Evolutionary conservation across 176 grass and related monocot genomes (phyloP), one percentile per base, ranked within the genome.

Genomic region (Musa troglodytarum): DNA sequence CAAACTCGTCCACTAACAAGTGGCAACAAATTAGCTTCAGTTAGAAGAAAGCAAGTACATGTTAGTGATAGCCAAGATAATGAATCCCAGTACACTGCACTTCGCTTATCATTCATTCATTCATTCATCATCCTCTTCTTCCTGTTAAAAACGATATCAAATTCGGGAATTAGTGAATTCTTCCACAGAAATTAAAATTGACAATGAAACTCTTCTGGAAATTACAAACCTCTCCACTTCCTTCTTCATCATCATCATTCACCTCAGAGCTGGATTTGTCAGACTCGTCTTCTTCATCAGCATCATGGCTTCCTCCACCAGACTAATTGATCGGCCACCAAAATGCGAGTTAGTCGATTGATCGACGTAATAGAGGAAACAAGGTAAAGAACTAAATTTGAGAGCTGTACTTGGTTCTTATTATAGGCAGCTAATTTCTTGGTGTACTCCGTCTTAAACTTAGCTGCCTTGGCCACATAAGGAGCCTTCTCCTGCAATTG

Each of bases 231-330:
- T 92, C 94, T 1, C 91, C 94, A 5, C 91, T 92, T 64, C 67
- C 77, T 49, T 87, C 94, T 52, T 91, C 94, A 1, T 97, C 92
- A 1, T 96, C 93, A 1, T 96, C 92, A 54, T 92, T 87, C 1
- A 96, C 77, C 81, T 96, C 92, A 0, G 92, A 96, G 74, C 92
- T 92, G 12, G 92, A 96, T 81, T 96, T 96, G 85, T 96, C 92
- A 10, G 92, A 96, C 19, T 96, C 92, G 52, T 93, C 94, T 1
- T 93, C 90, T 0, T 90, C 94, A 0, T 88, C 94, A 52, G 85
- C 80, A 70, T 84, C 82, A 81, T 88, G 87, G 13, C 74, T 61
- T 0, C 76, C 28, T 69, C 17, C 66, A 15, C 66, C 77, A 0
- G 77, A 57, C 77, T 79, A 43, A 59, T 71, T 29, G 11, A 78